Percentiles rank a stretch among this genome's conserved stretches.
Conservation (phyloP, 345 rosid genomes). For the Citrus cavaleriei region DNA sequence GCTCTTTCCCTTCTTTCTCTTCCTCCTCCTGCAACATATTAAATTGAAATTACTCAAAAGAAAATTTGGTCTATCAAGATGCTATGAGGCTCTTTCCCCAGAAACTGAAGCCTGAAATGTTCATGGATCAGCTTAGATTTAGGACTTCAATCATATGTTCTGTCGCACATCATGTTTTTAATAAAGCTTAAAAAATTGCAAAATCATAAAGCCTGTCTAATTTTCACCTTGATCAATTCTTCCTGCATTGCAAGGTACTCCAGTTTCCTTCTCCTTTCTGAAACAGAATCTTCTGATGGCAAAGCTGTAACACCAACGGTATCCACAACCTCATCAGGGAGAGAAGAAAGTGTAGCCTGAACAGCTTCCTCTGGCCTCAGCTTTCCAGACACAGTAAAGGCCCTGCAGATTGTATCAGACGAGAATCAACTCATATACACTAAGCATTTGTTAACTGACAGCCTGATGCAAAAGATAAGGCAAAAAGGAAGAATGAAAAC, state of each 20-base stretch:
- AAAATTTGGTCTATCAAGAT: background rate
- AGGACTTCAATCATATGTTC: background rate
- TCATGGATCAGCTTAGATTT: background rate
- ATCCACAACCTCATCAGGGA: slow-evolving; percentile 96
- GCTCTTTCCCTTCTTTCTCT: slow-evolving; percentile 76
- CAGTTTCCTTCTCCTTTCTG: slow-evolving; percentile 85
- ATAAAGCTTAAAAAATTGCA: background rate
- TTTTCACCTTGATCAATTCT: slow-evolving; percentile 76
- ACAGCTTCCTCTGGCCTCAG: slow-evolving; percentile 86
- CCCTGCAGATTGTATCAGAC: slow-evolving; percentile 37
- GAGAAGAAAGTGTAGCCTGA: slow-evolving; percentile 85
- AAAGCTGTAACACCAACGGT: slow-evolving; percentile 81
- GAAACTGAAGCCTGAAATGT: background rate
- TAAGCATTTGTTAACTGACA: background rate
- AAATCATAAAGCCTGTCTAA: slow-evolving; percentile 7
- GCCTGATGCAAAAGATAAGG: background rate
- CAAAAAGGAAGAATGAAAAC: background rate
- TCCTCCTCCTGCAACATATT: slow-evolving; percentile 68
- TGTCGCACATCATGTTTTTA: background rate
- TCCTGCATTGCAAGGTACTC: slow-evolving; percentile 96
- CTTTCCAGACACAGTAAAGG: slow-evolving; percentile 81
- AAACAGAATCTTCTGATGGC: slow-evolving; percentile 90
- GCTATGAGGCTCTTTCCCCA: background rate
- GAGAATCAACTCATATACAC: slow-evolving; percentile 9
- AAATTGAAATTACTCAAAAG: slow-evolving; percentile 11